Evolutionary conservation across 345 rosid species (phyloP).

Genomic region (Salix dunnii): DNA sequence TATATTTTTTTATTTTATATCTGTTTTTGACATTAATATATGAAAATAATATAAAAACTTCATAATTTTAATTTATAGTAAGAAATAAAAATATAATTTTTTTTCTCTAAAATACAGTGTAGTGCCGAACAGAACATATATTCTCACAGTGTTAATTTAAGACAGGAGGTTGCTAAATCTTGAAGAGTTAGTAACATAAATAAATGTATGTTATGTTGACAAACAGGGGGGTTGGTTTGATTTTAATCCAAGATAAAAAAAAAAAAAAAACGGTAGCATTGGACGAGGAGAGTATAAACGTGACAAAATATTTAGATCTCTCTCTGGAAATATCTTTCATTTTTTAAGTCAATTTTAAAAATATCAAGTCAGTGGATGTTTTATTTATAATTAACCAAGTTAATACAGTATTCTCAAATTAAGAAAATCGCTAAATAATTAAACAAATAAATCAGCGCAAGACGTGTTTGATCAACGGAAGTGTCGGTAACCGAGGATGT

Average conservation of each 20-base stretch:
- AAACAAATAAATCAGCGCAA: not conserved
- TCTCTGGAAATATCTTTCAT: not conserved
- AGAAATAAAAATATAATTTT: too few species aligned
- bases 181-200: not conserved
- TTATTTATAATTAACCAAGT: too few species aligned
- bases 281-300: not conserved
- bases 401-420: not conserved
- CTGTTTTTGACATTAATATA: too few species aligned
- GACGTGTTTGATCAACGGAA: not conserved
- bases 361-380: not conserved
- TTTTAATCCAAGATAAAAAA: not conserved
- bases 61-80: too few species aligned
- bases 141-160: not conserved
- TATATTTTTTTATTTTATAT: too few species aligned
- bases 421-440: too few species aligned
- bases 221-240: not conserved
- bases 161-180: not conserved
- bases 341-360: too few species aligned
- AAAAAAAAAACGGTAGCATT: not conserved
- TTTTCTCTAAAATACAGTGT: too few species aligned
- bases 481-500: constrained; percentile 17
- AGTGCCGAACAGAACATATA: too few species aligned
- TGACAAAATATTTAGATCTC: not conserved
- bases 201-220: not conserved
- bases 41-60: too few species aligned